Evolutionary conservation across 352 stramenopile genomes (phyloP).

Genomic region (Phytophthora hibernalis): DNA sequence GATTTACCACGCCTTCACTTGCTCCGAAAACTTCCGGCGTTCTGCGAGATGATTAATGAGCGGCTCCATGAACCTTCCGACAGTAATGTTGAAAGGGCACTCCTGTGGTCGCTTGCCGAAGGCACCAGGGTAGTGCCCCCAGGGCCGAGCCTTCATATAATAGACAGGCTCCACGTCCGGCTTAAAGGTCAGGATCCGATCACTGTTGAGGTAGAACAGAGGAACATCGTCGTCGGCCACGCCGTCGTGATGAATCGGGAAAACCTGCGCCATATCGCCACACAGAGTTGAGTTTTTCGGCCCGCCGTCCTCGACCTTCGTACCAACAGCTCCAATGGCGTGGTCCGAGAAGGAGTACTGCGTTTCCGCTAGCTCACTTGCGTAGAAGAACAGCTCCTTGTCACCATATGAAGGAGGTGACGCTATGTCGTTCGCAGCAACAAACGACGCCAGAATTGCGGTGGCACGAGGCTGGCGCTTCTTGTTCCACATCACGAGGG

Average conservation of each 20-base stretch:
- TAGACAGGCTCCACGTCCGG: constrained; percentile 46
- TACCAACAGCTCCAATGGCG: constrained; percentile 53
- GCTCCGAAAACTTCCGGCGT: constrained; percentile 43
- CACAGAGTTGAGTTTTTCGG: constrained; percentile 49
- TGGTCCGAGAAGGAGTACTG: constrained; percentile 49
- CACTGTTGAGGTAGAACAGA: constrained; percentile 63
- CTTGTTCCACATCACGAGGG: constrained; percentile 58
- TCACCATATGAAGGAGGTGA: constrained; percentile 53
- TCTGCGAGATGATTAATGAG: constrained; percentile 42
- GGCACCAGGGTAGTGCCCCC: constrained; percentile 45
- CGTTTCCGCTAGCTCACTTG: constrained; percentile 51
- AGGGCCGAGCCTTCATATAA: constrained; percentile 49
- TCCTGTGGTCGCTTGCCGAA: constrained; percentile 44
- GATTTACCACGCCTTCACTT: constrained; percentile 38
- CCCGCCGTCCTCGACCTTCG: constrained; percentile 29
- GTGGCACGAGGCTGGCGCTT: constrained; percentile 47
- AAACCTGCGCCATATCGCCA: constrained; percentile 59
- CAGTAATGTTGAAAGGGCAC: constrained; percentile 54
- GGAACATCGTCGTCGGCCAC: constrained; percentile 32
- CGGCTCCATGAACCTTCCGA: constrained; percentile 32
- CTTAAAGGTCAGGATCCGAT: constrained; percentile 49
- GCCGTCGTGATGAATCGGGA: constrained; percentile 39
- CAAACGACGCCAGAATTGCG: constrained; percentile 49
- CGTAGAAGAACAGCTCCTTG: constrained; percentile 57
- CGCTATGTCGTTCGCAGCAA: constrained; percentile 33